Percentiles rank a stretch among this genome's conserved stretches.
phyloP scores from a whole-genome alignment of 768 basidiomycete genomes.

The Agaricus subrufescens region DNA sequence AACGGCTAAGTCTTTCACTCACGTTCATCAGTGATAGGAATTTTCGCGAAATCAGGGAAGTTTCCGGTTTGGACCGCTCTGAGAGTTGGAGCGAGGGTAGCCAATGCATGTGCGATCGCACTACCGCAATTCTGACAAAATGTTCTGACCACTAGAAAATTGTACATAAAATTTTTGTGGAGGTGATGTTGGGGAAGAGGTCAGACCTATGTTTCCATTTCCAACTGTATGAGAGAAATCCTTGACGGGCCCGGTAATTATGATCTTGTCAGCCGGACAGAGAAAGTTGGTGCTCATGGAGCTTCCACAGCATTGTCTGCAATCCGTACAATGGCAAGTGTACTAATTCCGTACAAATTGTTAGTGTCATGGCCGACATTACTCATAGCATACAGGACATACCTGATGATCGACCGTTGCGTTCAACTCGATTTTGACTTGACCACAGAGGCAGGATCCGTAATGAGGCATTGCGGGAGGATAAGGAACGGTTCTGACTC shows the following conservation, averaged over 20 bases:
- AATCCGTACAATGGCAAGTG: slow-evolving; percentile 31
- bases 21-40: slow-evolving; percentile 27
- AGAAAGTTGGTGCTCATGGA: slow-evolving; percentile 32
- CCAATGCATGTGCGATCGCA: slow-evolving; percentile 26
- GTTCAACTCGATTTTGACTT: slow-evolving; percentile 19
- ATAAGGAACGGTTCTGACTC: not conserved
- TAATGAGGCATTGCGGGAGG: not conserved
- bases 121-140: slow-evolving; percentile 34
- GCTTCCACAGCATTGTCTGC: slow-evolving; percentile 29
- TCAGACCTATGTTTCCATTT: slow-evolving; percentile 29
- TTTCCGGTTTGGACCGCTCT: slow-evolving; percentile 34
- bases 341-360: slow-evolving; percentile 14
- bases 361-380: not conserved
- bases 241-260: slow-evolving; percentile 27
- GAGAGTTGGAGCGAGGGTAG: slow-evolving; percentile 16
- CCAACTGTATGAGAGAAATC: slow-evolving; percentile 22
- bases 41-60: slow-evolving; percentile 22
- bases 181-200: no score
- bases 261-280: slow-evolving; percentile 24
- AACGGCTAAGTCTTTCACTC: slow-evolving; percentile 5
- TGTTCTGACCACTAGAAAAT: slow-evolving; percentile 25
- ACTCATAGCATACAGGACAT: not conserved
- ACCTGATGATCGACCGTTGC: slow-evolving; percentile 25
- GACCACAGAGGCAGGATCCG: slow-evolving; percentile 29
- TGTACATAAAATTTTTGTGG: not conserved